These are phyloP conservation scores for Oxytropis ochrocephala DNA, from an alignment of 306 rosid genomes.

Conservation along the genomic window DNA sequence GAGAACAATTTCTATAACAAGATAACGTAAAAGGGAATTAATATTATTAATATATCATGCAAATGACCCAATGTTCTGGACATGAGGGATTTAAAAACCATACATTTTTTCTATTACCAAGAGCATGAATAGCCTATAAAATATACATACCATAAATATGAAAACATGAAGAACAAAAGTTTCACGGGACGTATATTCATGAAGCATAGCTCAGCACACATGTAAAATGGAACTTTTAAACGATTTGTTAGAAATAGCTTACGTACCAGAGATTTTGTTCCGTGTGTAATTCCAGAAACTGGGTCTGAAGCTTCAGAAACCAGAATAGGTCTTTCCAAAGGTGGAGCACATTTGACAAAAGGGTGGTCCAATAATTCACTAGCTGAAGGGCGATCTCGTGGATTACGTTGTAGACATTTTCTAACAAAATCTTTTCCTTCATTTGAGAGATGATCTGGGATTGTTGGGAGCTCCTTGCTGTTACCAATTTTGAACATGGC, in stretches of 20 bases:
- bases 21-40: neutral
- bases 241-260: neutral
- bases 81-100: neutral
- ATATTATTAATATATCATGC: neutral
- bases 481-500: conserved; percentile 99
- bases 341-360: conserved; percentile 80
- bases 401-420: conserved; percentile 84
- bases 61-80: neutral
- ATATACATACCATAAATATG: neutral
- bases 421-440: conserved; percentile 89
- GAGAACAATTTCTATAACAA: neutral
- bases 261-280: conserved; percentile 68
- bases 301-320: conserved; percentile 48
- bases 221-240: neutral
- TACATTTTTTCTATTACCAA: neutral
- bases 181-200: neutral
- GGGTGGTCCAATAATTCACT: conserved; percentile 78
- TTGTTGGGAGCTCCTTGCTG: conserved; percentile 87
- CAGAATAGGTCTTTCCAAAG: conserved; percentile 70
- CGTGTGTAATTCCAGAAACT: conserved; percentile 43
- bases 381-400: conserved; percentile 80
- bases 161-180: neutral
- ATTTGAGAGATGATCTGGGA: conserved; percentile 78
- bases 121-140: neutral
- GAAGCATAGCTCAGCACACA: neutral